Evolutionary conservation across 352 stramenopile species (phyloP).

Genomic region (Pythium aristosporum): DNA sequence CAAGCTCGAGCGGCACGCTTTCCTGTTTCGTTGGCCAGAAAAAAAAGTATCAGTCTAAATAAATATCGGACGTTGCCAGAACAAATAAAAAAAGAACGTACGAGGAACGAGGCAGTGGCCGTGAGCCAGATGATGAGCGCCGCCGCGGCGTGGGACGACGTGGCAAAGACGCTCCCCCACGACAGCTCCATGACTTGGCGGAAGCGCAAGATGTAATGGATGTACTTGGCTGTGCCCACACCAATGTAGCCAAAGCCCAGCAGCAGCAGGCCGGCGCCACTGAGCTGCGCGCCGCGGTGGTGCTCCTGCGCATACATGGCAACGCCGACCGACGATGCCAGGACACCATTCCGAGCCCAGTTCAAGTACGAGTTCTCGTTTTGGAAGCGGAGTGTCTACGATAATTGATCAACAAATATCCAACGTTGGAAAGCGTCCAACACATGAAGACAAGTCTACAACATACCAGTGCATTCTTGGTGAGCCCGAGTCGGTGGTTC

Average conservation of each 20-base stretch:
- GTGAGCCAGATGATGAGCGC: slow-evolving; percentile 86
- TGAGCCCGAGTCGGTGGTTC: slow-evolving; percentile 35
- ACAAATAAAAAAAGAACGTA: slow-evolving; percentile 26
- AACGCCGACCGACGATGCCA: slow-evolving; percentile 79
- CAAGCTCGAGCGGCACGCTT: slow-evolving; percentile 80
- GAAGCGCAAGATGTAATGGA: slow-evolving; percentile 89
- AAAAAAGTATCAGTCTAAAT: not conserved
- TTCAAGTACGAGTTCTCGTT: slow-evolving; percentile 90
- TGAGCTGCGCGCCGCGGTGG: slow-evolving; percentile 81
- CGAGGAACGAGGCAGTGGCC: slow-evolving; percentile 81
- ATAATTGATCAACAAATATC: not conserved
- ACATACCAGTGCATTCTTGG: slow-evolving; percentile 34
- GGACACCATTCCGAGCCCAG: slow-evolving; percentile 82
- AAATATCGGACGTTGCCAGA: not conserved
- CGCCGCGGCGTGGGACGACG: slow-evolving; percentile 78
- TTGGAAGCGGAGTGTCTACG: slow-evolving; percentile 76
- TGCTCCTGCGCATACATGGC: slow-evolving; percentile 89
- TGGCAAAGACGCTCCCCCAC: slow-evolving; percentile 82
- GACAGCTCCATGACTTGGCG: slow-evolving; percentile 86
- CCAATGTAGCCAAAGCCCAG: slow-evolving; percentile 88
- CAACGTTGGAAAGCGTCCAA: slow-evolving; percentile 11
- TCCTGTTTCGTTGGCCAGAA: slow-evolving; percentile 37
- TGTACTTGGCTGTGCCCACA: slow-evolving; percentile 86
- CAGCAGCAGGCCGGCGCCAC: slow-evolving; percentile 72
- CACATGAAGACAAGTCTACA: not conserved